Evolutionary conservation across 495 filamentous ascomycete species (phyloP).

Genomic region (Delitschia confertaspora): DNA sequence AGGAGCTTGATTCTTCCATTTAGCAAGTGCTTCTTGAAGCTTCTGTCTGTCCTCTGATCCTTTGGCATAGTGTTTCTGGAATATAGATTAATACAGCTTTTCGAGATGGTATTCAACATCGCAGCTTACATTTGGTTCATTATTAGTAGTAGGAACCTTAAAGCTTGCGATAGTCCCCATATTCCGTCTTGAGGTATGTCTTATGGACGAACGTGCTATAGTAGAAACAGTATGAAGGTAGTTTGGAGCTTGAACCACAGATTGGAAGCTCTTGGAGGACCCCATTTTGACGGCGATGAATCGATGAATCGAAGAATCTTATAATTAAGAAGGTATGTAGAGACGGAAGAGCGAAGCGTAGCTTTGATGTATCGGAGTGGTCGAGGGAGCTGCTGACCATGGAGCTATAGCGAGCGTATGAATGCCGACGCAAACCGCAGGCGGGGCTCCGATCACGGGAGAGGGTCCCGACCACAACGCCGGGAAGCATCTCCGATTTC

Average conservation of each 20-base stretch:
- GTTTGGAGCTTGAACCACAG: background rate
- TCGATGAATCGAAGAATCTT: too few species aligned
- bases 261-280: slow-evolving; percentile 6
- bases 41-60: slow-evolving; percentile 67
- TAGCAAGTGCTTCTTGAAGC: slow-evolving; percentile 59
- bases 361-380: background rate
- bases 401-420: too few species aligned
- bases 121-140: slow-evolving; percentile 81
- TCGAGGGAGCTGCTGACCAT: background rate
- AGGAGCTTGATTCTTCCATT: slow-evolving; percentile 49
- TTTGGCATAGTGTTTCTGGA: slow-evolving; percentile 77
- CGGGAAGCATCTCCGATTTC: too few species aligned
- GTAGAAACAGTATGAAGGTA: background rate
- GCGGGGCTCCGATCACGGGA: slow-evolving; percentile 8
- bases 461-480: too few species aligned
- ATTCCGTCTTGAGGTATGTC: slow-evolving; percentile 8
- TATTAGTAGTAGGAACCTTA: slow-evolving; percentile 76
- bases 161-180: slow-evolving; percentile 58
- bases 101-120: background rate
- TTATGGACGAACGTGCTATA: background rate
- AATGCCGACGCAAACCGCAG: slow-evolving; percentile 22
- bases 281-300: too few species aligned
- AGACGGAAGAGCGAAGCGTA: background rate
- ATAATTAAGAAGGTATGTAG: background rate
- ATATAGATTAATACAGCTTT: background rate